Base-by-base conservation (phyloP, 2,329 filamentous ascomycete species). In the Colletotrichum coccodes region DNA sequence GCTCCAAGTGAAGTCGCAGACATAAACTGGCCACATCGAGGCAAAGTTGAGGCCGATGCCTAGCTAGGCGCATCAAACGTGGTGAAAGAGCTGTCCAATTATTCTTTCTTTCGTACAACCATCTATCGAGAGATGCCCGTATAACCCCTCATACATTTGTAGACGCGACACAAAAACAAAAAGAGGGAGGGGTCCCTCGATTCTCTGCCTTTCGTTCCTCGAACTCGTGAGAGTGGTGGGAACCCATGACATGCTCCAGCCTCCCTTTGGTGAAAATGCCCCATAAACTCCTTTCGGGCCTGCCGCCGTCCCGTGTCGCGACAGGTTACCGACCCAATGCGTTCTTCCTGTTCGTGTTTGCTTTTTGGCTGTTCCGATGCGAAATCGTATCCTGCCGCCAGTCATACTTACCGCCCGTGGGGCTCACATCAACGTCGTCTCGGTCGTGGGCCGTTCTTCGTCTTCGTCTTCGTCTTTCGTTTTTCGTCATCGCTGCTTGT, bases 271-370 rank as follows among this genome's bases (percentile, higher is more conserved):
- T 36, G 21, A 44, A 38, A 30, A 44, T 46, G 40, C 30, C 6
- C 34, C 21, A 23, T 40, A 30, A 67, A 65, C 61, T 57, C 66
- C 66, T 54, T 60, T 56, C 61, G 61, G 66, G 18, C 23, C 8
- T n/a, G 52, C 28, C 42, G 49, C 42, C 42, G 49, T 34, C 23
- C 30, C 49, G n/a, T 21, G 30, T 53, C 36, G 28, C 26, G 50
- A 60, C 32, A 42, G 42, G 34, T 21, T 18, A 26, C 47, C 61
- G 28, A 60, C 54, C 66, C 66, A 66, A 69, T 69, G 66, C 66
- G 66, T 36, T 56, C 34, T 65, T 60, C 54, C 38, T 54, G 36
- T 26, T 60, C 36, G n/a, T 60, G 36, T 28, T 52, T 52, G 44
- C n/a, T 47, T 49, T 16, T 16, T 57, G 34, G 42, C 40, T 36